Conservation (phyloP, 148 eudicot species). For the Limonium bicolor region DNA sequence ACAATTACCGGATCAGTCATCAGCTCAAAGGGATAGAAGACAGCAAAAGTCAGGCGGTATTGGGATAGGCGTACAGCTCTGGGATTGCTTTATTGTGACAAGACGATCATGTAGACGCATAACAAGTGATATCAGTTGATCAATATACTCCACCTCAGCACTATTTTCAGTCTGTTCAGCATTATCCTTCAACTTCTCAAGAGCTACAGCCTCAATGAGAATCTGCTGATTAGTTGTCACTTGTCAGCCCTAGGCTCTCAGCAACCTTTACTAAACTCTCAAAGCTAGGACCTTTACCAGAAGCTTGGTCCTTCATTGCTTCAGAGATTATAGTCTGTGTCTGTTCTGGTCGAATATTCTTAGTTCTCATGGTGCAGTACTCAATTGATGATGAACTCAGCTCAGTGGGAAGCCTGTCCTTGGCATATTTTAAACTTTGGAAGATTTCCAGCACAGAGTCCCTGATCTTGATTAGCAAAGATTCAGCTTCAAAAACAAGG, state of each 20-base stretch:
- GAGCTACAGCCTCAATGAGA: slow-evolving; percentile 81
- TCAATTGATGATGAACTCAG: slow-evolving; percentile 1
- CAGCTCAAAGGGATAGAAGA: slow-evolving; percentile 49
- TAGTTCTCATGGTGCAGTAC: neutral
- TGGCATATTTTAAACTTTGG: neutral
- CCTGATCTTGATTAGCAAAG: neutral
- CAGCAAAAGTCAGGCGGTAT: slow-evolving; percentile 53
- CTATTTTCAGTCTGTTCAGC: slow-evolving; percentile 80
- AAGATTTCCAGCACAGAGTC: neutral
- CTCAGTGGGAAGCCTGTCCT: neutral
- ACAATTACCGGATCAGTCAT: slow-evolving; percentile 62
- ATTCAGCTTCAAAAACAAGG: slow-evolving; percentile 22
- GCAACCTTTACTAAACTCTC: slow-evolving; percentile 16
- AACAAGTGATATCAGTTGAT: slow-evolving; percentile 53
- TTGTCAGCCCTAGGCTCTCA: slow-evolving; percentile 40
- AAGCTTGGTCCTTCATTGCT: neutral
- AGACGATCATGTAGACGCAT: slow-evolving; percentile 67
- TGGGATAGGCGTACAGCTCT: slow-evolving; percentile 33
- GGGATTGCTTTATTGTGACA: slow-evolving; percentile 44
- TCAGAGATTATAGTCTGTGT: slow-evolving; percentile 1
- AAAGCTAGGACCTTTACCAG: neutral
- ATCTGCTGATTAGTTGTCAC: slow-evolving; percentile 68
- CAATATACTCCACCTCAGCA: slow-evolving; percentile 54
- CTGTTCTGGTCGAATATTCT: neutral
- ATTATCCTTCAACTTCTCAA: slow-evolving; percentile 75